Percentiles rank a stretch among this genome's conserved stretches.
These are phyloP conservation scores for Aspergillus sp. DNA, from an alignment of 2,329 filamentous ascomycete species.

Conservation along the genomic window DNA sequence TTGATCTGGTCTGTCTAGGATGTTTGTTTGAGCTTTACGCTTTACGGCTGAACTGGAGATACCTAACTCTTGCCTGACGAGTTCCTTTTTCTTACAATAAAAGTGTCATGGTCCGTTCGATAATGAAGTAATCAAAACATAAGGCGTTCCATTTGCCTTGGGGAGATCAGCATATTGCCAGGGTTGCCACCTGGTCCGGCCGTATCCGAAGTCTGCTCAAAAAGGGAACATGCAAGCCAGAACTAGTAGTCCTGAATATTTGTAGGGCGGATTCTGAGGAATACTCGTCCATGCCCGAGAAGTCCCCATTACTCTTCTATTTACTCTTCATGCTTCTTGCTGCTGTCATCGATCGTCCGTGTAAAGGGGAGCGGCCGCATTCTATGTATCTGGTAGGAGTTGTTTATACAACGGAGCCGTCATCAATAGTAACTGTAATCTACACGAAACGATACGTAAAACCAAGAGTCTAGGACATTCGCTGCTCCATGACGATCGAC, in stretches of 20 bases:
- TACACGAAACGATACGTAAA: neutral
- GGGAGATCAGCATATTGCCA: neutral
- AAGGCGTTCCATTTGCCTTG: neutral
- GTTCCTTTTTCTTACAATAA: neutral
- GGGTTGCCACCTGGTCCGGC: too few relatives aligned
- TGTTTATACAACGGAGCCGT: neutral
- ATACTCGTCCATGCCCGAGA: too few relatives aligned
- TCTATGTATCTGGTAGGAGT: neutral
- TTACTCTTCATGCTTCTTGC: too few relatives aligned
- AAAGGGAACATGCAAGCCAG: too few relatives aligned
- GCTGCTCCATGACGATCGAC: neutral
- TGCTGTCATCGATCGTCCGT: too few relatives aligned
- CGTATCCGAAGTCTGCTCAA: too few relatives aligned
- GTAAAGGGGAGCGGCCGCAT: too few relatives aligned
- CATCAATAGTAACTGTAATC: neutral
- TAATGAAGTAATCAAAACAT: neutral
- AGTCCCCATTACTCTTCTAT: too few relatives aligned
- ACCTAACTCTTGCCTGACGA: neutral
- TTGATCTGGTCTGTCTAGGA: neutral
- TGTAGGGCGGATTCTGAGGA: too few relatives aligned
- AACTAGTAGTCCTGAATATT: too few relatives aligned
- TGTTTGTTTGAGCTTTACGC: neutral
- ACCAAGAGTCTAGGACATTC: neutral
- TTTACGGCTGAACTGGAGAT: neutral
- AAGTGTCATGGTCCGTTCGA: constrained; percentile 2